These are phyloP conservation scores for Diplodia seriata DNA, from an alignment of 2,329 filamentous ascomycete species.

Conservation along the genomic window DNA sequence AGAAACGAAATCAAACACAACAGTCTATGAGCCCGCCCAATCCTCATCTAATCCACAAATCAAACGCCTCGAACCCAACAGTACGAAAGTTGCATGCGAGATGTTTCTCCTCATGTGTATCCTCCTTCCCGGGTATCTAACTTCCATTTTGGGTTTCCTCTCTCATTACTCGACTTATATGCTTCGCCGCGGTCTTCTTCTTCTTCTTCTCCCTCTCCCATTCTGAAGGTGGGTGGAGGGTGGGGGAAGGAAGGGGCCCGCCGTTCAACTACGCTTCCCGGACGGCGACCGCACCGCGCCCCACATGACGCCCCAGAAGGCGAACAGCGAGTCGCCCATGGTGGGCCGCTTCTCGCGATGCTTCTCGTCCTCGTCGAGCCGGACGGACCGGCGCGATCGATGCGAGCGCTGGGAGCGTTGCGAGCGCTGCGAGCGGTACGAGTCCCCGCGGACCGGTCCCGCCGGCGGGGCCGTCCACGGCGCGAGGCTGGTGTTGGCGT, in stretches of 20 bases:
- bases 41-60: background rate
- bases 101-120: background rate
- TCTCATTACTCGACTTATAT: background rate
- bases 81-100: background rate
- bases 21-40: background rate
- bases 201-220: background rate
- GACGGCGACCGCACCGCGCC: slow-evolving; percentile 27
- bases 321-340: slow-evolving; percentile 37
- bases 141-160: too few relatives aligned
- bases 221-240: too few relatives aligned
- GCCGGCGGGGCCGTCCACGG: slow-evolving; percentile 10
- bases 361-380: background rate
- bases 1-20: background rate
- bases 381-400: slow-evolving; percentile 29
- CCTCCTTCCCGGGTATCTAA: background rate
- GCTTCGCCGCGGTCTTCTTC: background rate
- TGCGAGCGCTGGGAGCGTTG: slow-evolving; percentile 34
- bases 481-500: slow-evolving; percentile 14
- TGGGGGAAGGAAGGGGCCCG: too few relatives aligned
- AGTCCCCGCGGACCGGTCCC: background rate
- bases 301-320: slow-evolving; percentile 29
- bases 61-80: background rate
- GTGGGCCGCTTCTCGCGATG: slow-evolving; percentile 38
- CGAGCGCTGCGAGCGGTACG: slow-evolving; percentile 29
- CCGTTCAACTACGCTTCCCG: slow-evolving; percentile 1